Evolutionary conservation across 345 rosid species (phyloP).

Genomic region (Schrenkiella parvula): DNA sequence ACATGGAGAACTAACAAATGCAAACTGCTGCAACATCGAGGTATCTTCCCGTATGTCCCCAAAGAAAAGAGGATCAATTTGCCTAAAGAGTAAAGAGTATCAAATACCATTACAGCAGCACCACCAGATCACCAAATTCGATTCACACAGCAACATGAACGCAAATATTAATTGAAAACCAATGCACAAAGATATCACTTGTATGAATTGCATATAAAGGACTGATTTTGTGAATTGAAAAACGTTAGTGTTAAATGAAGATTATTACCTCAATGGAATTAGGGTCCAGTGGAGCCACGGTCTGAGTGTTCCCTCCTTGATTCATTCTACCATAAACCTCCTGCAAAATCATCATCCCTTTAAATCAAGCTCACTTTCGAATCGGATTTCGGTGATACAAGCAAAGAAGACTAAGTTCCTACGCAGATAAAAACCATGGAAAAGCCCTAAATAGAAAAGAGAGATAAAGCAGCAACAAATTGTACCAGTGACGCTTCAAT

Average conservation of each 20-base stretch:
- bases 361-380: not conserved
- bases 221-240: not conserved
- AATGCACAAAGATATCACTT: no score
- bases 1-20: not conserved
- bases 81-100: no score
- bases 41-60: no score
- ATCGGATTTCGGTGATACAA: not conserved
- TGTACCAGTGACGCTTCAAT: constrained; percentile 21
- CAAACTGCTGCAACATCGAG: no score
- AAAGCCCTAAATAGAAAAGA: constrained; percentile 20
- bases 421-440: not conserved
- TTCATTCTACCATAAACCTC: constrained; percentile 63
- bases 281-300: constrained; percentile 3
- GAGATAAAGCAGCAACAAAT: not conserved
- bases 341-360: constrained; percentile 17
- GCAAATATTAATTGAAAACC: no score
- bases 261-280: no score
- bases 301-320: constrained; percentile 64
- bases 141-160: not conserved
- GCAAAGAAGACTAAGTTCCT: not conserved
- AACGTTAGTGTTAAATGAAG: no score
- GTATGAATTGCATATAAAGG: not conserved
- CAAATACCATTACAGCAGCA: no score
- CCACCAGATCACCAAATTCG: not conserved
- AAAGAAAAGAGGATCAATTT: no score